Evolutionary conservation across 805 yeast species (phyloP), one percentile per base, ranked within the genome.

Genomic region (Schwanniomyces occidentalis): DNA sequence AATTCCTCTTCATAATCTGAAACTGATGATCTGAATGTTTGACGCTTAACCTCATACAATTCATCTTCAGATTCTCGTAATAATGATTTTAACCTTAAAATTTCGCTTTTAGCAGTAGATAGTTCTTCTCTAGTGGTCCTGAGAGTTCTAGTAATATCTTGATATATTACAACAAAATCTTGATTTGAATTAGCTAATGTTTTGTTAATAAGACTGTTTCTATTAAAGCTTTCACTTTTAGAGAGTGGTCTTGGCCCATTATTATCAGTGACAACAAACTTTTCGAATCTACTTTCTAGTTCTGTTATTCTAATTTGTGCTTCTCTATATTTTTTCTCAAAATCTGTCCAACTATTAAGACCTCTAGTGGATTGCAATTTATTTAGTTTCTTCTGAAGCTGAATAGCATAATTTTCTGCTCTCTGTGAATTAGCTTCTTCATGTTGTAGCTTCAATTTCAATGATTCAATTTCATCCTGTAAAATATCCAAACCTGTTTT

Each of bases 371-470:
- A 54, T 45, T 65, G 72, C 9, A 67, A 40, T 35, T 57, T 64
- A 44, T 68, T 68, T 24, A 66, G 56, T 37, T 63, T 67, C 47
- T 65, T 69, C 35, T 69, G 73, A 9, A 65, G 49, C 8, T 70
- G 71, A 27, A 67, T 58, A 2, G 73, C 71, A 37, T 70, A 71
- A 30, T 58, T 65, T 45, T 76, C 80, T 3, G 80, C 79, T 38
- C 80, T 65, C 32, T 54, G 55, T 5, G 73, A 68, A 16, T 76
- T 75, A 12, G 65, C 64, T 30, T 71, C 72, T 49, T 79, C 84
- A 30, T 70, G 64, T 31, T 76, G 72, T 20, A 80, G 52, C 32
- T 71, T 73, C 12, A 67, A 51, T 44, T 67, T 73, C 44, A 80
- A 55, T 8, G 63, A 58, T 29, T 73, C 75, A 22, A 76, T 61